Conservation (phyloP, 257 asterid genomes). For the Nicotiana benthamiana region DNA sequence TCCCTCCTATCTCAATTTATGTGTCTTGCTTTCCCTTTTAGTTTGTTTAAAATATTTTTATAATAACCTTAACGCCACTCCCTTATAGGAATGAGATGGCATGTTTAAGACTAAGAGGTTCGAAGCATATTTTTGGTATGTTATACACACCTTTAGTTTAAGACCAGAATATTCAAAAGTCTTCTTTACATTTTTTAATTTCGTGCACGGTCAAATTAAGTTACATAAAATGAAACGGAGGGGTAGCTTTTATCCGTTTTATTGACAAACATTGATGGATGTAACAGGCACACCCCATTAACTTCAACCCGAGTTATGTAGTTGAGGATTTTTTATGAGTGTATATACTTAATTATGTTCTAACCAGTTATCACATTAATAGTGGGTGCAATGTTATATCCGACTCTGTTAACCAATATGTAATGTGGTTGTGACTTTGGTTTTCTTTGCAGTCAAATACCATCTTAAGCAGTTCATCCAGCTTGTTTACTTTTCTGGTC, state of each 20-base stretch:
- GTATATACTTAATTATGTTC: neutral
- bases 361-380: neutral
- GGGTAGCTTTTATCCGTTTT: neutral
- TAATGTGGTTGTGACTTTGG: constrained; percentile 10
- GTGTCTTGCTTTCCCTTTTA: neutral
- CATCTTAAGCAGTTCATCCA: constrained; percentile 86
- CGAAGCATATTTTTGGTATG: too few relatives aligned
- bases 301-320: neutral
- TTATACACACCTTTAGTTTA: too few relatives aligned
- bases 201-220: neutral
- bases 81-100: too few relatives aligned
- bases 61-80: too few relatives aligned
- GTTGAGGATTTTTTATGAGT: neutral
- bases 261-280: neutral
- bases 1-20: neutral
- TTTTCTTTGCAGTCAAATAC: constrained; percentile 65
- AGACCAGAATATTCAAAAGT: too few relatives aligned
- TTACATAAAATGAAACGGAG: neutral
- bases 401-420: neutral
- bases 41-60: neutral
- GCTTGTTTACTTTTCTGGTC: constrained; percentile 85
- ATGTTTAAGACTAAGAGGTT: too few relatives aligned
- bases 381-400: neutral
- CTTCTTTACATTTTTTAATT: too few relatives aligned
- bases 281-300: neutral